Evolutionary conservation across 106 monocot genomes (phyloP).

Genomic region (Apostasia ramifera): DNA sequence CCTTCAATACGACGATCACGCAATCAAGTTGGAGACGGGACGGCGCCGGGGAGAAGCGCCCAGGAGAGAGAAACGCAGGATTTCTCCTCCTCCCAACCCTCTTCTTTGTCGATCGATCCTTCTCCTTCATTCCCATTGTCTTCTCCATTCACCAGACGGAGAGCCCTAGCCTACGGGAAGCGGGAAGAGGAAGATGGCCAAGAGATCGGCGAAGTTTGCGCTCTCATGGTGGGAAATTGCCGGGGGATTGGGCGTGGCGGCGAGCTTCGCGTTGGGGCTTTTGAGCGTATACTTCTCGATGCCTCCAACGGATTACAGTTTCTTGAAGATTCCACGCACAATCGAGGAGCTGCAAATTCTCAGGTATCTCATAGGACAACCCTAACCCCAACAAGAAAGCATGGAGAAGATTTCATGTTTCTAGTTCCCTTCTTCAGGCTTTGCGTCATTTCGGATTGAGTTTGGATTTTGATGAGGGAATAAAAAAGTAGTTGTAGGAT

Average conservation of each 20-base stretch:
- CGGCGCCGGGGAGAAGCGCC: background rate
- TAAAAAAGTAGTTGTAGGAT: too few relatives aligned
- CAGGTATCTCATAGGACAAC: slow-evolving; percentile 26
- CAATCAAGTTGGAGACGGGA: background rate
- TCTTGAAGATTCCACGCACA: slow-evolving; percentile 77
- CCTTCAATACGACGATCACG: background rate
- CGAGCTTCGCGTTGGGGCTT: slow-evolving; percentile 51
- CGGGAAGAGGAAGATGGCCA: slow-evolving; percentile 18
- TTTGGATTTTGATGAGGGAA: too few relatives aligned
- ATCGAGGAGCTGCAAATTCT: slow-evolving; percentile 75
- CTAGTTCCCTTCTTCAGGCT: too few relatives aligned
- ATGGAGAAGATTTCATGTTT: too few relatives aligned
- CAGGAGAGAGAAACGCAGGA: background rate
- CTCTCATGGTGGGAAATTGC: slow-evolving; percentile 49
- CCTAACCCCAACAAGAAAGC: background rate
- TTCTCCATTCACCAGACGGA: slow-evolving; percentile 3
- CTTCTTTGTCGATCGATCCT: background rate
- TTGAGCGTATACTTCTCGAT: slow-evolving; percentile 71
- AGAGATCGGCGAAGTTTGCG: slow-evolving; percentile 28
- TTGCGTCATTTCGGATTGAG: too few relatives aligned
- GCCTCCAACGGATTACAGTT: slow-evolving; percentile 91
- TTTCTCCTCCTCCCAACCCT: background rate
- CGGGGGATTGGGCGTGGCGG: slow-evolving; percentile 31
- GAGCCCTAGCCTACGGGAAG: slow-evolving; percentile 11
- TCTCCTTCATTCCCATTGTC: background rate